Evolutionary conservation across 371 early-diverging fungal species (phyloP).

Genomic region (Circinella umbellata): DNA sequence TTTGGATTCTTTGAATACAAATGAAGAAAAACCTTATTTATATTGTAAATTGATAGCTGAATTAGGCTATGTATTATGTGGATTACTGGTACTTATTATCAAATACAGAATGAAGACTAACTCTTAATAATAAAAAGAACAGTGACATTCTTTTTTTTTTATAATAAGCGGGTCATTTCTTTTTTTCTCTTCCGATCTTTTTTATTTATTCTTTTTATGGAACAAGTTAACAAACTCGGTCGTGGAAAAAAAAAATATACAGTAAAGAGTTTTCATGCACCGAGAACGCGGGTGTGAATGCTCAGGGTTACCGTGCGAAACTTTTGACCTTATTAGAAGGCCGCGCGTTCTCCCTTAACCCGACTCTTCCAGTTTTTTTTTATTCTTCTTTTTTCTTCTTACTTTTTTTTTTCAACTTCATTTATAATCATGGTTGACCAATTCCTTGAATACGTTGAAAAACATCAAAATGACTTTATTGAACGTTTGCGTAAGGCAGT

Average conservation of each 20-base stretch:
- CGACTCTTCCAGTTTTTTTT: neutral
- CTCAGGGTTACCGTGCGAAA: neutral
- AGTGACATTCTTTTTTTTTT: no score
- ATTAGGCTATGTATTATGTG: no score
- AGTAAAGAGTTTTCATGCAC: neutral
- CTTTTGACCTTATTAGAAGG: neutral
- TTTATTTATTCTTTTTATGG: neutral
- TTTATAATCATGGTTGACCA: slow-evolving; percentile 6
- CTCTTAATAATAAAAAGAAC: no score
- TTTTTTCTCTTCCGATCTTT: neutral
- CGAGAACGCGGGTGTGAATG: neutral
- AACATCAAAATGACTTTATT: slow-evolving; percentile 81
- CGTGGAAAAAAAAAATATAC: neutral
- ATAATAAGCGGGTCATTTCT: no score
- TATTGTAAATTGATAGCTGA: no score
- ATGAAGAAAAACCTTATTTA: no score
- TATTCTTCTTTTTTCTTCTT: neutral
- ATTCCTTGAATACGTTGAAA: slow-evolving; percentile 76
- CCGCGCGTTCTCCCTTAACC: neutral
- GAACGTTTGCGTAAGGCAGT: slow-evolving; percentile 89
- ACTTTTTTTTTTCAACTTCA: neutral
- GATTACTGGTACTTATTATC: no score
- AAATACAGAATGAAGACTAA: no score
- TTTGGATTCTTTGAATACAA: no score
- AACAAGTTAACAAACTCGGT: slow-evolving; percentile 1